Conservation (phyloP, 495 filamentous ascomycete genomes). For the Penicillium manginii region DNA sequence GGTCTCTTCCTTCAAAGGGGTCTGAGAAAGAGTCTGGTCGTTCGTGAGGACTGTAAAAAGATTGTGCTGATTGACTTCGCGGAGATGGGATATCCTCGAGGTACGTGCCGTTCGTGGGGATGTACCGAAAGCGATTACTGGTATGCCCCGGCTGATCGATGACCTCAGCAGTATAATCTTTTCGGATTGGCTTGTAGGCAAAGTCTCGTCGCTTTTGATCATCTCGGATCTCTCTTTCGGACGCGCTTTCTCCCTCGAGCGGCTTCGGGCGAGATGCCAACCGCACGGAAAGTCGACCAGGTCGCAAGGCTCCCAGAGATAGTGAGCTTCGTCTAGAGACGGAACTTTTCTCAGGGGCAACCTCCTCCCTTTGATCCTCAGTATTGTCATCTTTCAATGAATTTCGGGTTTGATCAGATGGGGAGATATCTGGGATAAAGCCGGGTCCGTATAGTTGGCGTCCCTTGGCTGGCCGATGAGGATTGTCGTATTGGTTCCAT, state of each 20-base stretch:
- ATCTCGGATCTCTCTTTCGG: slow-evolving; percentile 10
- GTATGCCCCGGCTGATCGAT: slow-evolving; percentile 23
- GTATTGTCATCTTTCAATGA: slow-evolving; percentile 11
- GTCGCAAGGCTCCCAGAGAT: slow-evolving; percentile 29
- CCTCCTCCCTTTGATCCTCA: slow-evolving; percentile 14
- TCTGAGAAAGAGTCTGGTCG: slow-evolving; percentile 20
- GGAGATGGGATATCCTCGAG: slow-evolving; percentile 20
- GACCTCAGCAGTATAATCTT: slow-evolving; percentile 39
- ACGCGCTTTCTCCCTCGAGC: slow-evolving; percentile 4
- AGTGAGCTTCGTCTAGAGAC: slow-evolving; percentile 29
- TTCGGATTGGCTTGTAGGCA: slow-evolving; percentile 40
- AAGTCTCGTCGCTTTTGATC: slow-evolving; percentile 33
- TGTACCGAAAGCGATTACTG: slow-evolving; percentile 38
- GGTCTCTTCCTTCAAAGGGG: slow-evolving; percentile 7
- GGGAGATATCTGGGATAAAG: slow-evolving; percentile 27
- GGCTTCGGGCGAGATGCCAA: slow-evolving; percentile 33
- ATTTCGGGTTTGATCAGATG: slow-evolving; percentile 11
- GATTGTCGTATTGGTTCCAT: slow-evolving; percentile 46
- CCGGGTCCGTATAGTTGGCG: slow-evolving; percentile 33
- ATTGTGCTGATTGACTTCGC: slow-evolving; percentile 27
- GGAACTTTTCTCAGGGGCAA: slow-evolving; percentile 8
- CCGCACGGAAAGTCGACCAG: slow-evolving; percentile 40
- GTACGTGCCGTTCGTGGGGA: slow-evolving; percentile 35
- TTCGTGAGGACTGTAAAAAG: slow-evolving; percentile 10
- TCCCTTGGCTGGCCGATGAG: slow-evolving; percentile 26